These are phyloP conservation scores for Fagus crenata DNA, from an alignment of 306 rosid species.

Conservation along the genomic window DNA sequence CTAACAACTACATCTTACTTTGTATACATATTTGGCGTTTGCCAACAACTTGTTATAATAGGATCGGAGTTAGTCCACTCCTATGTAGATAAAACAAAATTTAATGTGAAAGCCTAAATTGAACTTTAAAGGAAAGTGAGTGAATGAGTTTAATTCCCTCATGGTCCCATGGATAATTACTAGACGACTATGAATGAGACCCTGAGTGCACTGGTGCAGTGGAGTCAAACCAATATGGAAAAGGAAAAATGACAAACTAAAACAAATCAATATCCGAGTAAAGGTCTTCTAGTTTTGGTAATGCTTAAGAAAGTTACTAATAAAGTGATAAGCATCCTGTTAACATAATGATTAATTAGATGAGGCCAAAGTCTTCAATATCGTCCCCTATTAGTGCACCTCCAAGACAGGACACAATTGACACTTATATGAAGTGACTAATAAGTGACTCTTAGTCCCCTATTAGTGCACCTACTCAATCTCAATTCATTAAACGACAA, in stretches of 20 bases:
- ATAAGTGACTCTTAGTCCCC: no score
- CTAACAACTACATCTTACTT: neutral
- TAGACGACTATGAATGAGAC: neutral
- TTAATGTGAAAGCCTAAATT: neutral
- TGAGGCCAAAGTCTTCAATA: no score
- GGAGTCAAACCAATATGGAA: neutral
- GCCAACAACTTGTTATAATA: neutral
- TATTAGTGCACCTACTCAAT: no score
- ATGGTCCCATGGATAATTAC: neutral
- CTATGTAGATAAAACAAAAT: neutral
- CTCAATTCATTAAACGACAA: no score
- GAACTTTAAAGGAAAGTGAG: neutral
- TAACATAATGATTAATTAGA: no score
- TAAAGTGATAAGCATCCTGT: neutral
- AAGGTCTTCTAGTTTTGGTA: neutral
- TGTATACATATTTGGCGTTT: neutral
- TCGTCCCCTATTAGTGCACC: no score
- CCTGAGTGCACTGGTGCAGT: neutral
- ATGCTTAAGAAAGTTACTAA: neutral
- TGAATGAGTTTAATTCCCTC: neutral
- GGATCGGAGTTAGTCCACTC: neutral
- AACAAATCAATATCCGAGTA: no score
- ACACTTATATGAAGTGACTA: no score
- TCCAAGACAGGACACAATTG: no score
- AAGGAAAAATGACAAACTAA: no score